These are phyloP conservation scores for Rhodotorula paludigena DNA, from an alignment of 768 basidiomycete species.

Conservation along the genomic window DNA sequence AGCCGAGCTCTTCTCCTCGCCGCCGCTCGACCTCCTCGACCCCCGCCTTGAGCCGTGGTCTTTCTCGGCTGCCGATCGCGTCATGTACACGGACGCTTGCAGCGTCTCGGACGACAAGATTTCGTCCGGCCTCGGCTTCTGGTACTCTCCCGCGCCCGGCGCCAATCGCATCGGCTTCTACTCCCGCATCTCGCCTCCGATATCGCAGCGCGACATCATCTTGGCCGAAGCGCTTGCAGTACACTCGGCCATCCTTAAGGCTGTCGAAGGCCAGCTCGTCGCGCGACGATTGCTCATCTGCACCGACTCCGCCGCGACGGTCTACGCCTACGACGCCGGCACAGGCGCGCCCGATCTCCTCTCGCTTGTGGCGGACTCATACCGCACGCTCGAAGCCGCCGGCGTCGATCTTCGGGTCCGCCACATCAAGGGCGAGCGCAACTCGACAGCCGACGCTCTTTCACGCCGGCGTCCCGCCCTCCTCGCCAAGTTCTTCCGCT, in stretches of 20 bases:
- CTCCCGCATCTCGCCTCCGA: neutral
- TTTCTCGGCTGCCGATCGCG: neutral
- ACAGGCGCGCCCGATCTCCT: neutral
- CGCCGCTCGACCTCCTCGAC: constrained; percentile 1
- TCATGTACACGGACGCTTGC: neutral
- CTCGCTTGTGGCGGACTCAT: neutral
- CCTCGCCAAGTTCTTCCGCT: neutral
- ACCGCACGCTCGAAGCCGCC: neutral
- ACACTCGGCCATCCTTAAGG: neutral
- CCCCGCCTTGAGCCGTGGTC: neutral
- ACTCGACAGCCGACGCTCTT: neutral
- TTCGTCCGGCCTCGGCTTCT: neutral
- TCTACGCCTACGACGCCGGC: constrained; percentile 1
- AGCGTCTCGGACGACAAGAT: neutral
- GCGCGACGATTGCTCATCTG: neutral
- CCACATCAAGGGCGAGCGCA: neutral
- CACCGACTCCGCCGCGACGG: neutral
- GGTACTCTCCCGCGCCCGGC: neutral
- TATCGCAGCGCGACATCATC: neutral
- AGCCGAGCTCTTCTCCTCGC: neutral
- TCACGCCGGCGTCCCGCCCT: neutral
- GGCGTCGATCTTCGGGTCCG: neutral
- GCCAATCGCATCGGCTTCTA: neutral
- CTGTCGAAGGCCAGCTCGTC: neutral
- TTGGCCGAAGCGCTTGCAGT: neutral